Conservation (phyloP, 176 grass and related monocot species). For the Chloris gayana region DNA sequence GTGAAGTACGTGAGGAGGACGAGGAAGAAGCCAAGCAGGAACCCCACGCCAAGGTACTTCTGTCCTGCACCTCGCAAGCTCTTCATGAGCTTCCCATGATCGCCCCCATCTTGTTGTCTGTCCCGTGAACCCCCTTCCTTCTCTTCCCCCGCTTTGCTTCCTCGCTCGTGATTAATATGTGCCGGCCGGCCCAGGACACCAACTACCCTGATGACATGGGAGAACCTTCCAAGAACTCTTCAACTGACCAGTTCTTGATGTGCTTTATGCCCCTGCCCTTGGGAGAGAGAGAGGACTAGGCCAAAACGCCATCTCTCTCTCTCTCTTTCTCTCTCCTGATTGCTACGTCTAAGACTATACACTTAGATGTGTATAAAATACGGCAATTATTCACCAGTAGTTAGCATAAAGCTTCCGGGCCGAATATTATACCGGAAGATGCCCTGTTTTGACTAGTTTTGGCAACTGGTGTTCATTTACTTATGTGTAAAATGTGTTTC, state of each 20-base stretch:
- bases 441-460: background rate
- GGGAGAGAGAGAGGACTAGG: background rate
- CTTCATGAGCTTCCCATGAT: conserved; percentile 61
- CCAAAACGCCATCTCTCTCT: conserved; percentile 25
- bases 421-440: conserved; percentile 1
- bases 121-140: conserved; percentile 8
- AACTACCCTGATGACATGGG: conserved; percentile 53
- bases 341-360: conserved; percentile 16
- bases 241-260: conserved; percentile 43
- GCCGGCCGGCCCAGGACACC: conserved; percentile 23
- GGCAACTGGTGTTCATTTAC: background rate
- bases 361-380: background rate
- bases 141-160: background rate
- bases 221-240: conserved; percentile 54
- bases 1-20: conserved; percentile 80
- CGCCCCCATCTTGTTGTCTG: conserved; percentile 48
- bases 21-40: conserved; percentile 82
- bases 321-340: conserved; percentile 25
- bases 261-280: conserved; percentile 32
- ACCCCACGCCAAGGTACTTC: conserved; percentile 57
- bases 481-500: background rate
- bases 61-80: conserved; percentile 53
- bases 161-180: conserved; percentile 7
- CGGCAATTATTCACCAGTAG: background rate
- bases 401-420: background rate